Base-by-base conservation (phyloP, 176 grass and related monocot genomes). In the Secale cereale region DNA sequence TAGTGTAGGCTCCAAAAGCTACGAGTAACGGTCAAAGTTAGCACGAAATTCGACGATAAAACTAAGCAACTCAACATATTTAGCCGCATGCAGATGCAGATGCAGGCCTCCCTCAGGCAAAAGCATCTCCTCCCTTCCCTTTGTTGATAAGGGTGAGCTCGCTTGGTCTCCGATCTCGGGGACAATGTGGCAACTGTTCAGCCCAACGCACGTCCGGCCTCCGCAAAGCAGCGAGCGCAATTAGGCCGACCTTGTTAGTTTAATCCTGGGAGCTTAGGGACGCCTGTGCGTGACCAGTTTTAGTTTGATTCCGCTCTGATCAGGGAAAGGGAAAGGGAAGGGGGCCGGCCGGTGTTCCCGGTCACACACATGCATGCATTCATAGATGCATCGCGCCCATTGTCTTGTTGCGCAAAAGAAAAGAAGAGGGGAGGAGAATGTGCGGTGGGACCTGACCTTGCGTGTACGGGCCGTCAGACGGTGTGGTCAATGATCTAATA, bases 151-250 rank as follows among this genome's bases (percentile, higher is more conserved):
- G 52, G 56, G 41, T 31, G 80, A 87, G 74, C 17, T 32, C 17
- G 59, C 76, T 64, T 33, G 89, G 91, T 93, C 94, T 90, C 94
- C 85, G 68, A 78, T 87, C 76, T 39, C 71, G 91, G 81, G 40
- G 67, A 82, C 89, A 95, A 75, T 37, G 59, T 52, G 43, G 59
- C 46, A 35, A 66, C 57, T 37, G 73, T 37, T 48, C 68, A 70
- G 54, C 59, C 60, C 7, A 26, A 20, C 41, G 48, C 65, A 65
- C 50, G 20, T 10, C 23, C 37, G 5, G 46, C 5, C 46, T 50
- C 40, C 12, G 0, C 46, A 50, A 50, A 50, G 46, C 46, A 50
- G 15, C 2, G 46, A 7, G 46, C 15, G 46, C 46, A 0, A 70
- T 80, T 30, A 67, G 36, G 76, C 85, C 80, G 84, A 80, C 85